Percentiles rank a stretch among this genome's conserved stretches.
phyloP scores from a whole-genome alignment of 2,329 filamentous ascomycete species.

The Colletotrichum coccodes region DNA sequence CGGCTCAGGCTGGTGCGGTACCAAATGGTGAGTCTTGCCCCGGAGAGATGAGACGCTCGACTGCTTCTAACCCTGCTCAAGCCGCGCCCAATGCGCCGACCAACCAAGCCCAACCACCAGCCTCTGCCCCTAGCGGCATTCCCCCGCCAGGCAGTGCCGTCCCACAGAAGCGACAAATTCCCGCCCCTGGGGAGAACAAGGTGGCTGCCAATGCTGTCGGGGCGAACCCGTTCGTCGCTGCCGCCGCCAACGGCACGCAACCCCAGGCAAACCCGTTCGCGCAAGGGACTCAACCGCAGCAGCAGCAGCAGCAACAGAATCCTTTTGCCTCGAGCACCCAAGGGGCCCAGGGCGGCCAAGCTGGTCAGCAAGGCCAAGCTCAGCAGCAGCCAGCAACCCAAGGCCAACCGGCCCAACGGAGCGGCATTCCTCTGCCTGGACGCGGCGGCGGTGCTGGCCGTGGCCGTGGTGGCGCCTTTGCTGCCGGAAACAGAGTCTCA shows the following conservation, averaged over 20 bases:
- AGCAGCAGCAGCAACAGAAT: constrained; percentile 39
- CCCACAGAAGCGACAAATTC: constrained; percentile 26
- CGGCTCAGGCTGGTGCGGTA: constrained; percentile 31
- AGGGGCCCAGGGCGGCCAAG: constrained; percentile 10
- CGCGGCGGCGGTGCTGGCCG: constrained; percentile 46
- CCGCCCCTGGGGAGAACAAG: neutral
- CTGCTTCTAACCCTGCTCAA: neutral
- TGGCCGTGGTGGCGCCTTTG: constrained; percentile 50
- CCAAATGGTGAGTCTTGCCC: constrained; percentile 27
- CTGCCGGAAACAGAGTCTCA: constrained; percentile 48
- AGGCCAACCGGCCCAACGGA: constrained; percentile 25
- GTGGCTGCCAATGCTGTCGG: neutral
- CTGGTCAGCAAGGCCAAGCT: constrained; percentile 14
- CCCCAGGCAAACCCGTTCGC: constrained; percentile 13
- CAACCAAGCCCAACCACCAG: constrained; percentile 8
- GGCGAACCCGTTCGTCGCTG: constrained; percentile 27
- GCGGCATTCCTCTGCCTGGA: constrained; percentile 53
- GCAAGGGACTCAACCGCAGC: constrained; percentile 18
- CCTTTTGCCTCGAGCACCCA: constrained; percentile 20
- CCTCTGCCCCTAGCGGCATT: constrained; percentile 4
- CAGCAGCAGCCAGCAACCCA: constrained; percentile 18
- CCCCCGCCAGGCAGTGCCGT: constrained; percentile 16
- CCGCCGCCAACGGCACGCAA: neutral
- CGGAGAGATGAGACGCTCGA: constrained; percentile 10
- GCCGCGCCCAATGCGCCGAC: neutral